Evolutionary conservation across 2,329 filamentous ascomycete species (phyloP).

Genomic region (Sporothrix phasma): DNA sequence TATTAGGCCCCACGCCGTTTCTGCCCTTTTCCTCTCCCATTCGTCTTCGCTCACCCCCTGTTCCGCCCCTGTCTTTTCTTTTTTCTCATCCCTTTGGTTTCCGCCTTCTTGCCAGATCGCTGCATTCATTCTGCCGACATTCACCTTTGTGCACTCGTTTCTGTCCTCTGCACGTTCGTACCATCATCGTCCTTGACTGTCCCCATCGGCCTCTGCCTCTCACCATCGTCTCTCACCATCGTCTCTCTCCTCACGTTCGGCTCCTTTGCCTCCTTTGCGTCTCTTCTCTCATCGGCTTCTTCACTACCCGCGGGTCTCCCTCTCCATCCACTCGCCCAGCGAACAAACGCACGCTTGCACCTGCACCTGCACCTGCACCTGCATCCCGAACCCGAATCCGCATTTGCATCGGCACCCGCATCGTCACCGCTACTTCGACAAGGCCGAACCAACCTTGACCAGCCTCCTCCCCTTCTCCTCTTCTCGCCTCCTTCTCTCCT

Average conservation of each 20-base stretch:
- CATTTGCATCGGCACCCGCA: slow-evolving; percentile 8
- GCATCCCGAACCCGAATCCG: too few relatives aligned
- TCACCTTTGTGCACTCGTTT: background rate
- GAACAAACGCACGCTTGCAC: slow-evolving; percentile 6
- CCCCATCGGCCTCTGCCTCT: too few relatives aligned
- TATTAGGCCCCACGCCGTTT: too few relatives aligned
- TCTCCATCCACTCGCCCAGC: background rate
- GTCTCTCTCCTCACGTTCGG: background rate
- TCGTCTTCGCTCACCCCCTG: background rate
- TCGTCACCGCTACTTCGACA: slow-evolving; percentile 15
- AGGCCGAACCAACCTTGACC: background rate
- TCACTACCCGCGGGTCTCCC: background rate
- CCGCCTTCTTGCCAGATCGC: slow-evolving; percentile 1
- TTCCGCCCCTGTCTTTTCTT: slow-evolving; percentile 1
- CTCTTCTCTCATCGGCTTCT: background rate
- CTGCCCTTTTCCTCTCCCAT: too few relatives aligned
- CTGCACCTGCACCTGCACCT: slow-evolving; percentile 4
- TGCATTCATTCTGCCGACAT: background rate
- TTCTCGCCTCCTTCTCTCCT: background rate
- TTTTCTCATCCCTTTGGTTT: background rate
- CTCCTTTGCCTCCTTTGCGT: background rate
- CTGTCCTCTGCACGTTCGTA: background rate
- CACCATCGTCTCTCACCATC: background rate
- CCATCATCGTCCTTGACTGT: background rate
- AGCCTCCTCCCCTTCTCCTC: background rate